phyloP scores from a whole-genome alignment of 768 basidiomycete species.

The Boletales sp. region DNA sequence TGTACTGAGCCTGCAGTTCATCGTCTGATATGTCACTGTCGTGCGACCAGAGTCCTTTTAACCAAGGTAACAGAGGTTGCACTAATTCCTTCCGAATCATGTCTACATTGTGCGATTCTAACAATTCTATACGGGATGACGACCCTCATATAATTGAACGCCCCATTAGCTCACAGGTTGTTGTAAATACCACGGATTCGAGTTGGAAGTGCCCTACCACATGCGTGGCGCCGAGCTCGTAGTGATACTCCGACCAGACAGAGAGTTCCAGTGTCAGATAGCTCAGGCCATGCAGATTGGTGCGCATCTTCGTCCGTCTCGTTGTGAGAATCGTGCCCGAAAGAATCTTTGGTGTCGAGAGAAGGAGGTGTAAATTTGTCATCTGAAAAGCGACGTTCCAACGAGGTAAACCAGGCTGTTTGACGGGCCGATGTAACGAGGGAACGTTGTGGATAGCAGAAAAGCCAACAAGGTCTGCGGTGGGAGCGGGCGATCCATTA shows the following conservation, averaged over 20 bases:
- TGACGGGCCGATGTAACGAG: conserved; percentile 32
- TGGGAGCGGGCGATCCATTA: conserved; percentile 29
- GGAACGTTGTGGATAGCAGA: conserved; percentile 35
- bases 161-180: conserved; percentile 28
- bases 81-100: conserved; percentile 37
- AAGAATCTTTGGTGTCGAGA: conserved; percentile 22
- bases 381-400: conserved; percentile 33
- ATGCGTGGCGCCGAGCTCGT: conserved; percentile 12
- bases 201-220: conserved; percentile 23
- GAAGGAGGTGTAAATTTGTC: conserved; percentile 32
- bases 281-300: conserved; percentile 39
- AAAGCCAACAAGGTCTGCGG: conserved; percentile 23
- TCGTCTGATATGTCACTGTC: conserved; percentile 55
- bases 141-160: conserved; percentile 27
- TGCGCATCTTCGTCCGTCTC: conserved; percentile 32
- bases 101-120: conserved; percentile 51
- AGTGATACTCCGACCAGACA: conserved; percentile 21
- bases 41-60: conserved; percentile 52
- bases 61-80: conserved; percentile 31
- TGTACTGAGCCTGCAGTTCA: conserved; percentile 37
- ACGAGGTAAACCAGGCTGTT: conserved; percentile 34
- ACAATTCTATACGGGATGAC: conserved; percentile 34
- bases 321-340: conserved; percentile 19
- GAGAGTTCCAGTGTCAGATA: conserved; percentile 40
- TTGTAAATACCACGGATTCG: conserved; percentile 27